These are phyloP conservation scores for Diaporthe longicolla DNA, from an alignment of 2,329 filamentous ascomycete genomes.

Conservation along the genomic window DNA sequence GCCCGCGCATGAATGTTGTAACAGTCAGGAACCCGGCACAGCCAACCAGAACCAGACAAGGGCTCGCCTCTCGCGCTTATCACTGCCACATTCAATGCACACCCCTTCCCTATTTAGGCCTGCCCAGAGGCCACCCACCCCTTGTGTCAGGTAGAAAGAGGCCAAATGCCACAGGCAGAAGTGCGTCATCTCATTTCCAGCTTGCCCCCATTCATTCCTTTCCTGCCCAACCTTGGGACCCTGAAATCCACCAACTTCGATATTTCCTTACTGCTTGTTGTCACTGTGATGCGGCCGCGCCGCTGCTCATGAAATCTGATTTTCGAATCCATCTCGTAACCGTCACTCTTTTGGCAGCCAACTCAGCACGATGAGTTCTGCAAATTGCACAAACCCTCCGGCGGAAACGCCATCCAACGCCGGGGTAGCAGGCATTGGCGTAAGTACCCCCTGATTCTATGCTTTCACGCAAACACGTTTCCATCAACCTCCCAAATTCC, in stretches of 20 bases:
- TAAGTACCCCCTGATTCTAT: slow-evolving; percentile 12
- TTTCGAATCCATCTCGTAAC: background rate
- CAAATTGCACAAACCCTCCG: slow-evolving; percentile 26
- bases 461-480: no score
- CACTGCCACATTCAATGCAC: slow-evolving; percentile 24
- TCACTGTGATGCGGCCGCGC: slow-evolving; percentile 13
- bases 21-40: slow-evolving; percentile 14
- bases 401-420: slow-evolving; percentile 34
- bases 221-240: background rate
- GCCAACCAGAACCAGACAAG: slow-evolving; percentile 18
- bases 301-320: slow-evolving; percentile 1
- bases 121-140: slow-evolving; percentile 23
- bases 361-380: slow-evolving; percentile 11
- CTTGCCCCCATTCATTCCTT: background rate
- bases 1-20: slow-evolving; percentile 23
- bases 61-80: slow-evolving; percentile 15
- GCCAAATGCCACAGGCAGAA: slow-evolving; percentile 22
- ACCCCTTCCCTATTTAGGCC: slow-evolving; percentile 24
- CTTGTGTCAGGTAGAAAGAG: slow-evolving; percentile 31
- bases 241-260: background rate
- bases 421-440: slow-evolving; percentile 36
- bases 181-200: slow-evolving; percentile 31
- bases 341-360: slow-evolving; percentile 5
- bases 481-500: background rate
- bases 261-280: background rate